A percentile compares a stretch with the other conserved stretches of the same genome.
phyloP scores from a whole-genome alignment of 352 stramenopile genomes.

The Phytophthora pinifolia region DNA sequence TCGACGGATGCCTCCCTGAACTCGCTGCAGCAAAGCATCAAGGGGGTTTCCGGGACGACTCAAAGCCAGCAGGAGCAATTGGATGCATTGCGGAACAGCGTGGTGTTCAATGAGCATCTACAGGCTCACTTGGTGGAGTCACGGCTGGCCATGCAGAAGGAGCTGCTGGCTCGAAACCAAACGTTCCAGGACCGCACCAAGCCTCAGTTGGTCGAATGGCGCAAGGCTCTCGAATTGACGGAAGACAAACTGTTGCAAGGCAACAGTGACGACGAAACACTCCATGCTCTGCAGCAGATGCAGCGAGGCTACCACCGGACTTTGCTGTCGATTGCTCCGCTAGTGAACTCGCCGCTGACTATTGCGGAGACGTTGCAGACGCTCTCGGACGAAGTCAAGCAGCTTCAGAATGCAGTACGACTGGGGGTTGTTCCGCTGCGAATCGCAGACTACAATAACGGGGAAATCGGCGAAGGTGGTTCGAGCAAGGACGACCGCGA shows the following conservation, averaged over 20 bases:
- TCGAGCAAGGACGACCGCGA: slow-evolving; percentile 32
- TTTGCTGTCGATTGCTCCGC: slow-evolving; percentile 52
- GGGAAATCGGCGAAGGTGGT: slow-evolving; percentile 17
- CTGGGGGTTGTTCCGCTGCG: slow-evolving; percentile 42
- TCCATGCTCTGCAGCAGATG: slow-evolving; percentile 63
- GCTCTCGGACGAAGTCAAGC: slow-evolving; percentile 56
- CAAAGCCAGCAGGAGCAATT: slow-evolving; percentile 54
- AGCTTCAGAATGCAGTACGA: slow-evolving; percentile 54
- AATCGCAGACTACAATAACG: slow-evolving; percentile 14
- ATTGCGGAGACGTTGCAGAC: slow-evolving; percentile 62
- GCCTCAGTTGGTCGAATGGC: slow-evolving; percentile 66
- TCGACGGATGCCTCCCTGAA: slow-evolving; percentile 61
- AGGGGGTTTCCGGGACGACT: slow-evolving; percentile 36
- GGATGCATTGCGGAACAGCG: slow-evolving; percentile 50
- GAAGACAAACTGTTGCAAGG: slow-evolving; percentile 65
- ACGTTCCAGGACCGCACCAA: slow-evolving; percentile 68
- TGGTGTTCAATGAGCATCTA: slow-evolving; percentile 55
- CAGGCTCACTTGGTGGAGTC: slow-evolving; percentile 59
- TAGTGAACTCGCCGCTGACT: slow-evolving; percentile 58
- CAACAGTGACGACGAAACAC: slow-evolving; percentile 54
- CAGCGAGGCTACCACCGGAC: slow-evolving; percentile 66
- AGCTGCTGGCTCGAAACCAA: slow-evolving; percentile 69
- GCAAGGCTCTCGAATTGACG: slow-evolving; percentile 54
- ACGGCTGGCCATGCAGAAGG: slow-evolving; percentile 64
- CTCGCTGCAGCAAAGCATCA: slow-evolving; percentile 53